Evolutionary conservation across 805 yeast genomes (phyloP), one percentile per base, ranked within the genome.

Genomic region (Yarrowia sp.): DNA sequence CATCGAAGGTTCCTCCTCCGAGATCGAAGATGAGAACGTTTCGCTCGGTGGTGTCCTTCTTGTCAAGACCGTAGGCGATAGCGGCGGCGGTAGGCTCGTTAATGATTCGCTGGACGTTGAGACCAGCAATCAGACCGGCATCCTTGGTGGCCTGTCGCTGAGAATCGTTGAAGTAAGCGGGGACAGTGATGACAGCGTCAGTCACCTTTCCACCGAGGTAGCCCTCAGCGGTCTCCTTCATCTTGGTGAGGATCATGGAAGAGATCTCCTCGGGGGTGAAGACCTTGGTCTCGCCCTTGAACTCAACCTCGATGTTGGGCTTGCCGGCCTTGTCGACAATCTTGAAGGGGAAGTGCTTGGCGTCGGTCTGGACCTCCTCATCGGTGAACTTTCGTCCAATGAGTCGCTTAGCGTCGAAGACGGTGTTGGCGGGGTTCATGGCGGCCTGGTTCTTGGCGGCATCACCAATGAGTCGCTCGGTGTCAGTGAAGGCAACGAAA

Each of bases 1-100:
- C 97, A 90, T 92, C 98, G 84, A 92, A 92, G 79, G 97, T 92
- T 87, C 97, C 97, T 84, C 98, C 98, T 87, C 98, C 98, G 80
- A 92, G 87, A 83, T 92, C 97, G 85, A 92, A 92, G 79, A 92
- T 91, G 78, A 92, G 84, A 71, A 92, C 94, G 81, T 92, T 91
- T 81, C 89, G 88, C 84, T 92, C 97, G 72, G 85, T 86, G 71
- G 86, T 88, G 72, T 89, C 84, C 79, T 79, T 78, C 79, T 79
- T 80, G 76, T 80, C 82, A 76, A 93, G 86, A 87, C 98, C 98
- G 87, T 93, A 93, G 79, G 98, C 98, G 84, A 93, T 92, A 75
- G 98, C 98, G 77, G 98, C 98, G 72, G 98, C 98, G 74, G 98
- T 92, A 75, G 98, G 97, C 84, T 92, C 98, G 83, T 92, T 92